Base-by-base conservation (phyloP, 2,329 filamentous ascomycete species). In the Keithomyces neogunnii region DNA sequence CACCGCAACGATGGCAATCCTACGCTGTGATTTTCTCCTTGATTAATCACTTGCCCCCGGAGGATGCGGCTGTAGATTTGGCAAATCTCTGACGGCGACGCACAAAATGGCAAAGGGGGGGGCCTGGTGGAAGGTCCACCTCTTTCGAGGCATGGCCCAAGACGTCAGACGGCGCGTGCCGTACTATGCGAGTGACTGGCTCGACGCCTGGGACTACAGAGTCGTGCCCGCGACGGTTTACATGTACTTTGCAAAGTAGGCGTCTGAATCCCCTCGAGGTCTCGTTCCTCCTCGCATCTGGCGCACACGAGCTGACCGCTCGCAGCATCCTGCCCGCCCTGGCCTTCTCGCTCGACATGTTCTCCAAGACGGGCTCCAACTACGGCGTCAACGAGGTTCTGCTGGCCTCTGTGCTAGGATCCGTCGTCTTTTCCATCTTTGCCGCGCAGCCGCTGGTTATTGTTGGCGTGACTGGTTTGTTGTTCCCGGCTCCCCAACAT, bases 181-280 rank as follows among this genome's bases (percentile, higher is more conserved):
- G 1, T 95, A 78, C 64, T 95, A 93, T 63, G 74, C 72, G 69
- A 91, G 85, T 67, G 89, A 95, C 67, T 95, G 87, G 87, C 74
- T 66, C 19, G 89, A 95, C 72, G 89, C 89, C 1, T 93, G 88
- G 88, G 87, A 95, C 64, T 95, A 95, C 71, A 81, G 89, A 50
- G 88, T 95, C 42, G 78, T 95, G 39, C 89, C 89, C 1, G 88
- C 88, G 13, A 95, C 89, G 8, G 73, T 95, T 32, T 95, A 95
- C 69, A 95, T 95, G 88, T 95, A 93, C 72, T 95, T 95, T 77
- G 89, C 89, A 56, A 95, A 95, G 88, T 92, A 76, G 55, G 74
- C 58, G 2, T 26, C 8, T 5, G 19, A 19, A 19, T 19, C 19
- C 19, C 19, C 50, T 31, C 43, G 35, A 26, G 42, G 5, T 11